Percentiles rank a stretch among this genome's conserved stretches.
phyloP scores from a whole-genome alignment of 208 protist species.

The Plasmodiophora brassicae region DNA sequence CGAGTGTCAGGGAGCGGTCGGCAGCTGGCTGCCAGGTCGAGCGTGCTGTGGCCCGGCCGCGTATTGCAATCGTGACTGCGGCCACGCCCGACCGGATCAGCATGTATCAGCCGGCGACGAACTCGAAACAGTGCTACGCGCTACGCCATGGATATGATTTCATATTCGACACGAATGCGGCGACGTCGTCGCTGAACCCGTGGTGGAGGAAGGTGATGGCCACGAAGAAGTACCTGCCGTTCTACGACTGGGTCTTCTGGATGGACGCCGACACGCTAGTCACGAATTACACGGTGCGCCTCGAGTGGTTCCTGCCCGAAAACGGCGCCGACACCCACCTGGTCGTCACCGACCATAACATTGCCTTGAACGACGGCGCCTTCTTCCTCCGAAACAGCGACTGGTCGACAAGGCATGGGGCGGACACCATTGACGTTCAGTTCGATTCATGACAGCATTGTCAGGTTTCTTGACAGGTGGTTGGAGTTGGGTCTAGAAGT shows the following conservation, averaged over 20 bases:
- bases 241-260: conserved; percentile 24
- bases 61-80: not conserved
- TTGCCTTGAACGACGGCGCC: not conserved
- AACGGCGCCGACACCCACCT: not conserved
- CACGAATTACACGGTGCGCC: not conserved
- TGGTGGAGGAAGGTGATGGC: conserved; percentile 12
- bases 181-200: not conserved
- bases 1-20: too few relatives aligned
- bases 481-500: not conserved
- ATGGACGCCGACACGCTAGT: conserved; percentile 29
- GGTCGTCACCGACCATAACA: conserved; percentile 28
- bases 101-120: conserved; percentile 12
- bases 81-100: not conserved
- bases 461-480: conserved; percentile 1
- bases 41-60: too few relatives aligned
- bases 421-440: not conserved
- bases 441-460: not conserved
- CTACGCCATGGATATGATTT: not conserved
- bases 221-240: conserved; percentile 11
- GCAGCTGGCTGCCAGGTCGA: too few relatives aligned
- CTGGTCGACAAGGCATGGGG: not conserved
- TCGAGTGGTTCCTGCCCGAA: conserved; percentile 7
- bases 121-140: conserved; percentile 7
- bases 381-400: not conserved
- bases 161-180: not conserved